Conservation (phyloP, 1,139 yeast genomes). For the Candida sanyaensis region DNA sequence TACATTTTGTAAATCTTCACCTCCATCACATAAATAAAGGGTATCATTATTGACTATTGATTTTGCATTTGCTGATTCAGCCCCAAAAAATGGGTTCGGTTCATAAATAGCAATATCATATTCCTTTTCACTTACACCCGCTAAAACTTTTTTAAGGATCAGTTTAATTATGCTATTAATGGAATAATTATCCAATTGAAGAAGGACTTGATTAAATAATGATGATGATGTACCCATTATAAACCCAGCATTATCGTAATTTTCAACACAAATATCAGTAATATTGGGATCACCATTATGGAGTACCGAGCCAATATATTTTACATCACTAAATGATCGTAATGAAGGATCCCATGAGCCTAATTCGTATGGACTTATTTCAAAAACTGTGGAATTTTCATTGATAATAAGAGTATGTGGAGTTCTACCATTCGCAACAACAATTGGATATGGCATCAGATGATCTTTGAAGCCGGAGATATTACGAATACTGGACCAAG, state of each 20-base stretch:
- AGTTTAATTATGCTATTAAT: conserved; percentile 27
- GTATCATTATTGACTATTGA: conserved; percentile 36
- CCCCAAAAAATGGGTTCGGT: conserved; percentile 42
- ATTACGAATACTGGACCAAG: conserved; percentile 41
- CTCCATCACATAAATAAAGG: conserved; percentile 82
- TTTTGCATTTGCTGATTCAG: conserved; percentile 21
- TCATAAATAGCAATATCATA: conserved; percentile 41
- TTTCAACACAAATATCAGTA: conserved; percentile 29
- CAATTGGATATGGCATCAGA: conserved; percentile 46
- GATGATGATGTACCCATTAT: conserved; percentile 49
- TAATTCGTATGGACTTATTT: conserved; percentile 42
- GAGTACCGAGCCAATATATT: conserved; percentile 37
- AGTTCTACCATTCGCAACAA: conserved; percentile 41
- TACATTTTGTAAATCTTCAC: conserved; percentile 78
- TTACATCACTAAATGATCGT: conserved; percentile 29
- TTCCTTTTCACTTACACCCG: conserved; percentile 25
- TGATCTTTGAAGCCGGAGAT: conserved; percentile 28
- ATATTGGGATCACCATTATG: conserved; percentile 27
- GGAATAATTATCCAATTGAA: conserved; percentile 22
- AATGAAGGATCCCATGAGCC: conserved; percentile 50
- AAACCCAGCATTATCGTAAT: conserved; percentile 47
- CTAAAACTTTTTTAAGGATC: conserved; percentile 21
- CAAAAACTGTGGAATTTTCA: conserved; percentile 44
- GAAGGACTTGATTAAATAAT: conserved; percentile 39
- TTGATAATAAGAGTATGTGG: conserved; percentile 36